Evolutionary conservation across 2,329 filamentous ascomycete genomes (phyloP).

Genomic region (Colletotrichum destructivum): DNA sequence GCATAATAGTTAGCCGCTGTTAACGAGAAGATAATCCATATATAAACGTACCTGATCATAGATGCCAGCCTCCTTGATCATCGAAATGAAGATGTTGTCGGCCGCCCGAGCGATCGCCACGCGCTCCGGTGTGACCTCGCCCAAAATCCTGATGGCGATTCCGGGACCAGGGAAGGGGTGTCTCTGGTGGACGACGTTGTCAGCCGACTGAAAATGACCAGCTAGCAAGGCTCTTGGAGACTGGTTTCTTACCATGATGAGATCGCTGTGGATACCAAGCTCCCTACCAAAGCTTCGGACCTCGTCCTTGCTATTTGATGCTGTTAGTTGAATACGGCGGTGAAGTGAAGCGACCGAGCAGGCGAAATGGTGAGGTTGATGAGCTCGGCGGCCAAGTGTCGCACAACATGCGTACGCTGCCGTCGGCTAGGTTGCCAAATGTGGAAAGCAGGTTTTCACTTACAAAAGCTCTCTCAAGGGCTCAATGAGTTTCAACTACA

Average conservation of each 20-base stretch:
- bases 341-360: background rate
- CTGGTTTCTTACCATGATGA: slow-evolving; percentile 63
- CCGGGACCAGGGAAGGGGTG: slow-evolving; percentile 68
- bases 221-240: slow-evolving; percentile 49
- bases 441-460: background rate
- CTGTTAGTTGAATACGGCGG: background rate
- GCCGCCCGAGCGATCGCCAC: slow-evolving; percentile 85
- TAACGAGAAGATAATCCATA: background rate
- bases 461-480: slow-evolving; percentile 50
- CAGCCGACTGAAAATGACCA: background rate
- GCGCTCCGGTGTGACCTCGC: slow-evolving; percentile 85
- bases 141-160: slow-evolving; percentile 85
- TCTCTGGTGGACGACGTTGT: background rate
- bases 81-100: slow-evolving; percentile 83
- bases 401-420: background rate
- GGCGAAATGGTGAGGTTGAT: background rate
- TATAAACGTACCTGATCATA: slow-evolving; percentile 69
- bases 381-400: background rate
- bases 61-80: slow-evolving; percentile 80
- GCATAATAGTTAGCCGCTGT: slow-evolving; percentile 12
- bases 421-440: background rate
- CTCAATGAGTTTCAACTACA: slow-evolving; percentile 41
- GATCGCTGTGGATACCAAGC: slow-evolving; percentile 52
- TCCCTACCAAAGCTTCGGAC: slow-evolving; percentile 51
- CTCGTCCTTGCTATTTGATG: slow-evolving; percentile 43